These are phyloP conservation scores for Phialophora tarda DNA, from an alignment of 2,329 filamentous ascomycete species.

Conservation along the genomic window DNA sequence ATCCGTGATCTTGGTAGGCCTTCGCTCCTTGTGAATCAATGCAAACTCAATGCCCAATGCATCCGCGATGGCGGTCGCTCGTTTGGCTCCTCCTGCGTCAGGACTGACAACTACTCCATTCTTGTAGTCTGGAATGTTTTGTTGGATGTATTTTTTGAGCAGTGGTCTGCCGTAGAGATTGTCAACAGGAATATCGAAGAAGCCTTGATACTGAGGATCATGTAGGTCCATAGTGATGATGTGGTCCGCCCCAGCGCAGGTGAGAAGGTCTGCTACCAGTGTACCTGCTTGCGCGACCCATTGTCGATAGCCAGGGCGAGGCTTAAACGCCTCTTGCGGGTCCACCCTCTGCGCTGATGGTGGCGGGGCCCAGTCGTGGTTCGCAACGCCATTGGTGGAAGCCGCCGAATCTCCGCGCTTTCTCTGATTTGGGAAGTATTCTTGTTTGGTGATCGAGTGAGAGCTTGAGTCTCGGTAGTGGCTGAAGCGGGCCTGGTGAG, in stretches of 20 bases:
- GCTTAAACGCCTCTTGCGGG: conserved; percentile 67
- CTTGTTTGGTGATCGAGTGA: conserved; percentile 42
- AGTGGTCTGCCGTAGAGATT: conserved; percentile 77
- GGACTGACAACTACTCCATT: conserved; percentile 93
- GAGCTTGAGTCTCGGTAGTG: conserved; percentile 47
- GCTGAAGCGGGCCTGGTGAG: conserved; percentile 50
- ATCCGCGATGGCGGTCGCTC: conserved; percentile 93
- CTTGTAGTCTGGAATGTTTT: conserved; percentile 81
- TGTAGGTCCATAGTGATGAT: conserved; percentile 97
- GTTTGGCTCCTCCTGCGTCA: conserved; percentile 94
- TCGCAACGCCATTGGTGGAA: conserved; percentile 58
- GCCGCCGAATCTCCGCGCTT: conserved; percentile 35
- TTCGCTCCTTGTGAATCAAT: conserved; percentile 97
- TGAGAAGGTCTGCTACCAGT: conserved; percentile 89
- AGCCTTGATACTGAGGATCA: conserved; percentile 96
- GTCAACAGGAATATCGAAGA: conserved; percentile 98
- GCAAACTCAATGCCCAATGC: conserved; percentile 93
- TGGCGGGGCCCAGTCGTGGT: conserved; percentile 58
- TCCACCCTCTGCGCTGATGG: conserved; percentile 19
- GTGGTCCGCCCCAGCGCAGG: conserved; percentile 94
- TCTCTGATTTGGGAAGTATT: conserved; percentile 44
- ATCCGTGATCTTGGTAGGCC: conserved; percentile 84
- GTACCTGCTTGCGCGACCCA: conserved; percentile 98
- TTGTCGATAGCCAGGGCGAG: conserved; percentile 93
- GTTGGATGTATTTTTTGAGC: conserved; percentile 71